Percentiles rank a stretch among this genome's conserved stretches.
Evolutionary conservation across 1,139 yeast species (phyloP).

Genomic region (Candida labiduridarum): DNA sequence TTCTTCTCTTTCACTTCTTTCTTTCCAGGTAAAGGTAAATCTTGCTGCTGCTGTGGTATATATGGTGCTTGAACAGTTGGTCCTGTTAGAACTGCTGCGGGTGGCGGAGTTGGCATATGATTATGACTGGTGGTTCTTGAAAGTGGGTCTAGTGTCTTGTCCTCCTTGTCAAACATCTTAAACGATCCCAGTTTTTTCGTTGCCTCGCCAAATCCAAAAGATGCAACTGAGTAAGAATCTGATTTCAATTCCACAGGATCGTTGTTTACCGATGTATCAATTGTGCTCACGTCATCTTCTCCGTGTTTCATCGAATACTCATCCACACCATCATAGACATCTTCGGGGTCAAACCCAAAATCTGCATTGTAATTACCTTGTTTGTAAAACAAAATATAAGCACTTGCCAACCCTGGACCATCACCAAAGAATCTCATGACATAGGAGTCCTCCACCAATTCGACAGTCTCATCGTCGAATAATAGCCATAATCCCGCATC

Average conservation of each 20-base stretch:
- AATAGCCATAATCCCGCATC: conserved; percentile 83
- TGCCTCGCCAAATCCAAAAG: conserved; percentile 13
- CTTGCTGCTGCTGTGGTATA: conserved; percentile 1
- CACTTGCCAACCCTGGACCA: conserved; percentile 86
- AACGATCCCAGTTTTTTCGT: conserved; percentile 14
- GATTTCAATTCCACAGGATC: conserved; percentile 11
- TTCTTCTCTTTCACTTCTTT: conserved; percentile 35
- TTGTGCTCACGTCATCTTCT: conserved; percentile 13
- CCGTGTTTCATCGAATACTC: conserved; percentile 20
- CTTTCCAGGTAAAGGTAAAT: conserved; percentile 2
- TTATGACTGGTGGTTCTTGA: conserved; percentile 13
- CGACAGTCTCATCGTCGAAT: conserved; percentile 95
- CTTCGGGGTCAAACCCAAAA: conserved; percentile 38
- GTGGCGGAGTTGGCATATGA: not conserved
- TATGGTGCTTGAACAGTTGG: not conserved
- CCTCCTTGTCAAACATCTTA: conserved; percentile 16
- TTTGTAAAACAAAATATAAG: conserved; percentile 80
- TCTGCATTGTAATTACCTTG: conserved; percentile 4
- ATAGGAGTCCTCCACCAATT: conserved; percentile 78
- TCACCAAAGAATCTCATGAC: conserved; percentile 90
- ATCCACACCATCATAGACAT: conserved; percentile 35
- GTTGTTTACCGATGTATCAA: conserved; percentile 17
- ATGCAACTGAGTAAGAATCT: conserved; percentile 18
- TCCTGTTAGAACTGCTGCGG: conserved; percentile 3
- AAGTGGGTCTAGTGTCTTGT: conserved; percentile 9